Evolutionary conservation across 805 yeast species (phyloP), one percentile per base, ranked within the genome.

Genomic region (Metschnikowia anglica): DNA sequence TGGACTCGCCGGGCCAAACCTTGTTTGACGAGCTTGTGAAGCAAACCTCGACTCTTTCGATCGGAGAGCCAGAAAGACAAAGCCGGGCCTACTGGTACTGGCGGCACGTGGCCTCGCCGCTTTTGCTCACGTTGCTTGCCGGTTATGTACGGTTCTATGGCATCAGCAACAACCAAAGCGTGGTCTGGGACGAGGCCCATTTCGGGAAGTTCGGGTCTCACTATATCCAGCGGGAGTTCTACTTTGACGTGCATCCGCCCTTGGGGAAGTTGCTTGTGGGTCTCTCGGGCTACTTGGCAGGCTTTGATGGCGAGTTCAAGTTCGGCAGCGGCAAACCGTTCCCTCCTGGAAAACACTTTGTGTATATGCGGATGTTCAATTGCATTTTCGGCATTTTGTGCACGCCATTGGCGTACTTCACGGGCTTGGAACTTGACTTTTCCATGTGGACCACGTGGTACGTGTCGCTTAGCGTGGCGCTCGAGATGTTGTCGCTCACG

Each of bases 131-230:
- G 15, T 21, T 33, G 6, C 30, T 47, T 4, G 43, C 55, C 9
- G 53, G 57, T 1, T 37, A 36, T 46, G 75, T 81, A 6, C 73
- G 93, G 55, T 70, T 82, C 48, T 74, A 81, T 54, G 72, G 75
- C 37, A 80, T 86, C 38, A 80, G 77, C 17, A 63, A 66, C 24
- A 74, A 88, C 48, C 72, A 77, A 43, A 73, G 76, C 43, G 97
- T 93, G 23, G 93, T 93, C 18, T 90, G 97, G 97, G 97, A 89
- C 67, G 97, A 89, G 62, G 97, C 97, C 30, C 97, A 90, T 70
- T 91, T 91, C 64, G 99, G 97, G 39, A 93, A 91, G 63, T 91
- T 91, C 62, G 98, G 97, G 24, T 83, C 96, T 10, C 84, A 88
- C 62, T 91, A 91, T 65, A 72, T 91, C 49, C 82, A 71, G 52